phyloP scores from a whole-genome alignment of 164 flowering plant species.

The Vitis rupestris region DNA sequence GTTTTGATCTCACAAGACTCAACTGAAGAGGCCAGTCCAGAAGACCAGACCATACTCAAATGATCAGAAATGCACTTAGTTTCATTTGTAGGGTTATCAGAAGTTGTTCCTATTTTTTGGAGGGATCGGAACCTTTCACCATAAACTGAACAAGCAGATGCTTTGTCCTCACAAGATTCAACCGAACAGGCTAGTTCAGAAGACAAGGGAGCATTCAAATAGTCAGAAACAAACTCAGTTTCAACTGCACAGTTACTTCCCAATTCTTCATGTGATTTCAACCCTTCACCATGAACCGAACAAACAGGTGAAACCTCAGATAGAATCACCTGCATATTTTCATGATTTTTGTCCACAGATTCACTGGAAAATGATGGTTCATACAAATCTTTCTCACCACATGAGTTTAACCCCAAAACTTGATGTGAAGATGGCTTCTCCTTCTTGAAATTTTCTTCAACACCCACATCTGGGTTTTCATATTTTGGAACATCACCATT shows the following conservation, averaged over 20 bases:
- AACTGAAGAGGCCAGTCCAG: too few relatives aligned
- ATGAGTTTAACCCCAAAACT: conserved; percentile 2
- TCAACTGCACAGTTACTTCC: not conserved
- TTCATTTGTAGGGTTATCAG: conserved; percentile 2
- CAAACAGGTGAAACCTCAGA: not conserved
- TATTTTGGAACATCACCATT: not conserved
- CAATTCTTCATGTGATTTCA: not conserved
- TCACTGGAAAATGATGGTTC: conserved; percentile 3
- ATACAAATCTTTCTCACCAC: not conserved
- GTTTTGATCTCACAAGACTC: too few relatives aligned
- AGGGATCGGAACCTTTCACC: not conserved
- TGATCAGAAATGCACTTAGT: conserved; percentile 6
- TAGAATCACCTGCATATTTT: not conserved
- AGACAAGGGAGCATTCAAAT: not conserved
- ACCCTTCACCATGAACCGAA: not conserved
- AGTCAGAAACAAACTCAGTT: conserved; percentile 8
- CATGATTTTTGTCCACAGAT: not conserved
- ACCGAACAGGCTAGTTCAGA: too few relatives aligned
- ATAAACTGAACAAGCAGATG: not conserved
- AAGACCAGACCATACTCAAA: not conserved
- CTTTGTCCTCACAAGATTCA: too few relatives aligned
- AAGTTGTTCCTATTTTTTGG: not conserved
- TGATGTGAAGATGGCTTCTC: conserved; percentile 12
- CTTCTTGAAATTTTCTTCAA: conserved; percentile 16
- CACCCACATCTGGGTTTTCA: not conserved